Conservation (phyloP, 345 rosid species). For the Citrus australasica region DNA sequence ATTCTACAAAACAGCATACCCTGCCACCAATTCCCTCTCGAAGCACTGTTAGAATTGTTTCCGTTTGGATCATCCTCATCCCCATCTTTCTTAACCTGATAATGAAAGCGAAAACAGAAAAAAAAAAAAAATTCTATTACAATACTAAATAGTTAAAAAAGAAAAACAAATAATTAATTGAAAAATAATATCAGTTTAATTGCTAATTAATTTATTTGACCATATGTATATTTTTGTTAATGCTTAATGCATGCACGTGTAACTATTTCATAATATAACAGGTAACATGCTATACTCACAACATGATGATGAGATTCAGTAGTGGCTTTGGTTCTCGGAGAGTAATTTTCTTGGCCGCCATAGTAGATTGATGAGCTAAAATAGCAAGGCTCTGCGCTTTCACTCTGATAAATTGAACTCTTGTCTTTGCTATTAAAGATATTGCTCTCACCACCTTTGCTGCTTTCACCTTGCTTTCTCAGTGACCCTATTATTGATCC, state of each 20-base stretch:
- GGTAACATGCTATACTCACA: conserved; percentile 20
- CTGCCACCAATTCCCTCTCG: conserved; percentile 98
- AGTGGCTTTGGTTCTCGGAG: conserved; percentile 40
- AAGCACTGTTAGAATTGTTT: conserved; percentile 54
- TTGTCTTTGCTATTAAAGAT: conserved; percentile 28
- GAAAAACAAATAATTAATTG: neutral
- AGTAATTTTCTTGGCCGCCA: conserved; percentile 90
- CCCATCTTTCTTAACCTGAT: conserved; percentile 60
- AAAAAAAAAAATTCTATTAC: neutral
- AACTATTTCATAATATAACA: neutral
- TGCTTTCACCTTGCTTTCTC: conserved; percentile 28
- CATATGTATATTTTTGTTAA: neutral
- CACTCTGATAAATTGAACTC: conserved; percentile 44
- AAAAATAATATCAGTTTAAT: neutral
- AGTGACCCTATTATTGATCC: conserved; percentile 24
- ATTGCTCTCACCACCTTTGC: conserved; percentile 24
- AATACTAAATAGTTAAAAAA: neutral
- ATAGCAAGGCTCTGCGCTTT: conserved; percentile 63
- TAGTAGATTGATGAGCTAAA: conserved; percentile 88
- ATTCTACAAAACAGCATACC: conserved; percentile 34
- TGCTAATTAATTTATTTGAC: neutral
- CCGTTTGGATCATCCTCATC: conserved; percentile 47
- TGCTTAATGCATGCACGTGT: neutral
- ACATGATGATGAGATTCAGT: conserved; percentile 36
- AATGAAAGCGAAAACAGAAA: neutral